Percentiles rank a stretch among this genome's conserved stretches.
Conservation (phyloP, 352 stramenopile species). For the Peronosclerospora sorghi region DNA sequence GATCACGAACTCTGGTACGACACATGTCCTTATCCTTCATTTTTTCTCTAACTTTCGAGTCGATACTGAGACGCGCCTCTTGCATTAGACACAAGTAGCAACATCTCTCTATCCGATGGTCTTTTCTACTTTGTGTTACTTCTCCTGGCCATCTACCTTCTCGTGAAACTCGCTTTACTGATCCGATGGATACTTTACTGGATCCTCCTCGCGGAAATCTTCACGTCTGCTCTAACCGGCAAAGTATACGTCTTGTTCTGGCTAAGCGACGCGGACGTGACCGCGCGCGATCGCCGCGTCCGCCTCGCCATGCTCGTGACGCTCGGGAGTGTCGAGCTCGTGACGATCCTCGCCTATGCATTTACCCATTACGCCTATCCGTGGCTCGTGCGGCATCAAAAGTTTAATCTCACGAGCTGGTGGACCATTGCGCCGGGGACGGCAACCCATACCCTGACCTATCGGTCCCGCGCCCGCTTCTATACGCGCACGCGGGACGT, state of each 20-base stretch:
- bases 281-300: slow-evolving; percentile 19
- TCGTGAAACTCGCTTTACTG: slow-evolving; percentile 59
- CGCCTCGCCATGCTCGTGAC: slow-evolving; percentile 19
- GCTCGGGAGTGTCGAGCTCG: slow-evolving; percentile 27
- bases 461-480: slow-evolving; percentile 33
- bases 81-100: neutral
- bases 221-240: slow-evolving; percentile 38
- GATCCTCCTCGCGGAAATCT: slow-evolving; percentile 52
- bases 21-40: too few relatives aligned
- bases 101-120: slow-evolving; percentile 23
- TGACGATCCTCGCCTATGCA: slow-evolving; percentile 43
- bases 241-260: slow-evolving; percentile 44
- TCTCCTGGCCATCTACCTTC: slow-evolving; percentile 42
- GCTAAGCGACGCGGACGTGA: slow-evolving; percentile 20
- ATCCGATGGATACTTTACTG: slow-evolving; percentile 82
- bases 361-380: slow-evolving; percentile 61
- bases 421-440: slow-evolving; percentile 36
- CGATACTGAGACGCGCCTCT: neutral
- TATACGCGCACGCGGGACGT: slow-evolving; percentile 32
- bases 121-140: slow-evolving; percentile 43
- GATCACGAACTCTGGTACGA: slow-evolving; percentile 11
- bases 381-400: slow-evolving; percentile 37
- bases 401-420: slow-evolving; percentile 30
- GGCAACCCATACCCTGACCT: slow-evolving; percentile 39
- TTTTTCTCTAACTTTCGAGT: too few relatives aligned